Base-by-base conservation (phyloP, 1,284 basidiomycete genomes). In the Meira nashicola region DNA sequence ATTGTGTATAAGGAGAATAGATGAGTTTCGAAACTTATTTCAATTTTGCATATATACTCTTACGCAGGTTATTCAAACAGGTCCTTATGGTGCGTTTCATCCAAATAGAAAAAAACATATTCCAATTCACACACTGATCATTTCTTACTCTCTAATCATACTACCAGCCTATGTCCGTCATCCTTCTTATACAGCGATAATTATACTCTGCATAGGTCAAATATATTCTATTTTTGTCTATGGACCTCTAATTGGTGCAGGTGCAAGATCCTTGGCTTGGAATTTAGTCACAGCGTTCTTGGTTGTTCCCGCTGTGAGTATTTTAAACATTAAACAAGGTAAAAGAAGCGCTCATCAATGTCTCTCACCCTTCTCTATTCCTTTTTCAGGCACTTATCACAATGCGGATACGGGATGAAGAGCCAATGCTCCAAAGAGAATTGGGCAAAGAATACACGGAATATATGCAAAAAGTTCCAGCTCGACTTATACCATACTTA, bases 171-270 rank as follows among this genome's bases (percentile, higher is more conserved):
- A 28, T 49, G 55, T 56, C n/a, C 17, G 55, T 21, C 55, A 56
- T 46, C 55, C 55, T 15, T 56, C 55, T 11, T 56, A 56, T 39
- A 49, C 55, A 11, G 55, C 39, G 19, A 56, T 56, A 17, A 19
- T 56, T 11, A 15, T 56, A 6, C 19, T 12, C 17, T 6, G 7
- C 21, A 1, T 49, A 21, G 55, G 55, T 23, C n/a, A 19, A 21
- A 4, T 38, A 9, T 23, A 28, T 25, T 33, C 46, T 1, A 47
- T 49, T 2, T 25, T 33, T 2, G 44, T 49, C 4, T 56, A 43
- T 46, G 55, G 21, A 14, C 55, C 55, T 25, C 14, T 25, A 7
- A n/a, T 50, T 2, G 12, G 41, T 25, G 11, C 10, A 12, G 5
- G n/a, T 33, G 48, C 3, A 17, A 21, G 55, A 14, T 43, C n/a